Base-by-base conservation (phyloP, 371 early-diverging fungal species). In the Actinomortierella wolfii region DNA sequence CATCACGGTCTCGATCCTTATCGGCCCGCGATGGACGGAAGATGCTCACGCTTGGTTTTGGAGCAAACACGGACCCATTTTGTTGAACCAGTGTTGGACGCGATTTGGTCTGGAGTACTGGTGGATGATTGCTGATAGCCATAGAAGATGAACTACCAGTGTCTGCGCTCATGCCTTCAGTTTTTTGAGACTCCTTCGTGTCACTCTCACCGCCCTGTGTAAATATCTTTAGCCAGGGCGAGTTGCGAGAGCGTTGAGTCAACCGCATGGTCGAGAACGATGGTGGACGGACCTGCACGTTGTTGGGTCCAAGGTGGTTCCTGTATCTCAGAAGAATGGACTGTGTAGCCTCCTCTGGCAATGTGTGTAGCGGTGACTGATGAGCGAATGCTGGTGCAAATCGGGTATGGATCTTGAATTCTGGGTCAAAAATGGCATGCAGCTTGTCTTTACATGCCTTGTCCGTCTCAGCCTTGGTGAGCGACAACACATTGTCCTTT, bases 401-500 rank as follows among this genome's bases (percentile, higher is more conserved):
- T 11, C 51, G 24, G 39, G 64, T 65, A 13, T 42, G 42, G 48
- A 78, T 51, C 6, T 47, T 34, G 18, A 79, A 78, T 15, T 63
- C 57, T 48, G 45, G 60, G 54, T 71, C 75, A 59, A 80, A 80
- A 17, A 55, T 26, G 2, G 64, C 52, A 43, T 67, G 67, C 17
- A 60, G 49, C 41, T 77, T 80, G 60, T 79, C 80, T 57, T 79
- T 79, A 66, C 75, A 68, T 0, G 76, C 70, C 23, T 78, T 78
- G 65, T 79, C 80, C 2, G 80, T 47, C 34, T 79, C 80, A 18
- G 25, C 34, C 48, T 80, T 79, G 13, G 24, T 54, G n/a, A 81
- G 20, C 4, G 44, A 25, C 21, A 70, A 14, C 0, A 39, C 9
- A 23, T 70, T 56, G 39, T 56, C 51, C 2, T 47, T 28, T 13